Conservation (phyloP, 2,329 filamentous ascomycete genomes). For the Ceratocystis diversiconidia region DNA sequence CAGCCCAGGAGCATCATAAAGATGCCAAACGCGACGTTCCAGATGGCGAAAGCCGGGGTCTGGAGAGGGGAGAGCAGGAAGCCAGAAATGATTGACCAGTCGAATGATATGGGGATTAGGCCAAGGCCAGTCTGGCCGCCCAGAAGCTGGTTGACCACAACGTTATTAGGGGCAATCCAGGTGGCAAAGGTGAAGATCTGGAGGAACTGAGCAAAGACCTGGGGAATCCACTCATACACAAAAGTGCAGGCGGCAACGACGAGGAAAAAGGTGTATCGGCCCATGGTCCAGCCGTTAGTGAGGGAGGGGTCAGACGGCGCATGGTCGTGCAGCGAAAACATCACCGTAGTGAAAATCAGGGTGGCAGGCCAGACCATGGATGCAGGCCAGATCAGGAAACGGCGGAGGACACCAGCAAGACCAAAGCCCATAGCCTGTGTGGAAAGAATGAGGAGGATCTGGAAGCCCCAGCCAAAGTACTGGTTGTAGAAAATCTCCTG, state of each 20-base stretch:
- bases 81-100: slow-evolving; percentile 35
- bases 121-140: slow-evolving; percentile 44
- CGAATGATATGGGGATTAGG: slow-evolving; percentile 46
- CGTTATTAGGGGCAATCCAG: slow-evolving; percentile 46
- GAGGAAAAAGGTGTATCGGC: slow-evolving; percentile 50
- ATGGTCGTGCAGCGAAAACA: slow-evolving; percentile 35
- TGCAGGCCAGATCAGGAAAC: slow-evolving; percentile 40
- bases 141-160: slow-evolving; percentile 49
- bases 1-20: slow-evolving; percentile 44
- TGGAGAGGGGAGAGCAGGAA: slow-evolving; percentile 36
- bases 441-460: slow-evolving; percentile 39
- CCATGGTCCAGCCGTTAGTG: slow-evolving; percentile 46
- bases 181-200: slow-evolving; percentile 47
- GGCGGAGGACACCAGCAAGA: slow-evolving; percentile 39
- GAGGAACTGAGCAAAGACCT: slow-evolving; percentile 34
- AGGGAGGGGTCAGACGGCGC: slow-evolving; percentile 34
- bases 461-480: slow-evolving; percentile 39
- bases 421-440: slow-evolving; percentile 45
- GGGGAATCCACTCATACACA: slow-evolving; percentile 41
- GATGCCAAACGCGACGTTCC: slow-evolving; percentile 40
- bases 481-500: slow-evolving; percentile 45
- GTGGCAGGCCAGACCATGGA: slow-evolving; percentile 46
- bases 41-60: slow-evolving; percentile 42
- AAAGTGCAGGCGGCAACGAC: slow-evolving; percentile 39
- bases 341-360: slow-evolving; percentile 39